Conservation (phyloP, 148 eudicot species). For the Cornus florida region DNA sequence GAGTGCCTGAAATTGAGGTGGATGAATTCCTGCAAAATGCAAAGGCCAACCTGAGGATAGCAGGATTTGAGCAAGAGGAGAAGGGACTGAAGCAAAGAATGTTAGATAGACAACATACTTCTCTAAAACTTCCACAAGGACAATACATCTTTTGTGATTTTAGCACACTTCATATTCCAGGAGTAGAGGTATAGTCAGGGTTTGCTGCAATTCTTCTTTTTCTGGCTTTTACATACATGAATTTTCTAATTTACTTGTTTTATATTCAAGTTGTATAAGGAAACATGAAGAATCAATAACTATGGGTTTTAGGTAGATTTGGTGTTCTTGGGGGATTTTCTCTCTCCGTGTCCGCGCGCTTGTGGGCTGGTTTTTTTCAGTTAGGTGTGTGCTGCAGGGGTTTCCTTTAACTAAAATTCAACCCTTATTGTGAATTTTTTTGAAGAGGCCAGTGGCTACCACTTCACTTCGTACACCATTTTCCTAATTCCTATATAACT, state of each 20-base stretch:
- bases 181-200: conserved; percentile 51
- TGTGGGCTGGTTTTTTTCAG: no score
- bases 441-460: no score
- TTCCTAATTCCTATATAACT: no score
- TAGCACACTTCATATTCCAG: conserved; percentile 80
- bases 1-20: conserved; percentile 70
- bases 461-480: no score
- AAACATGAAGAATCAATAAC: neutral
- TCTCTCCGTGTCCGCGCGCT: no score
- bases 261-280: neutral
- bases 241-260: neutral
- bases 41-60: conserved; percentile 67
- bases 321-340: neutral
- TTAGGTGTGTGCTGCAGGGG: no score
- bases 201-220: neutral
- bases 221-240: neutral
- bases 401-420: no score
- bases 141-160: conserved; percentile 76
- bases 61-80: conserved; percentile 95
- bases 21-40: conserved; percentile 60
- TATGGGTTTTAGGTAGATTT: neutral
- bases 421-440: no score
- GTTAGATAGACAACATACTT: conserved; percentile 24
- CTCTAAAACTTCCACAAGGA: conserved; percentile 80
- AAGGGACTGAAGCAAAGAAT: conserved; percentile 64